Evolutionary conservation across 2,329 filamentous ascomycete species (phyloP), one percentile per base, ranked within the genome.

Genomic region (Ophiocordyceps australis): DNA sequence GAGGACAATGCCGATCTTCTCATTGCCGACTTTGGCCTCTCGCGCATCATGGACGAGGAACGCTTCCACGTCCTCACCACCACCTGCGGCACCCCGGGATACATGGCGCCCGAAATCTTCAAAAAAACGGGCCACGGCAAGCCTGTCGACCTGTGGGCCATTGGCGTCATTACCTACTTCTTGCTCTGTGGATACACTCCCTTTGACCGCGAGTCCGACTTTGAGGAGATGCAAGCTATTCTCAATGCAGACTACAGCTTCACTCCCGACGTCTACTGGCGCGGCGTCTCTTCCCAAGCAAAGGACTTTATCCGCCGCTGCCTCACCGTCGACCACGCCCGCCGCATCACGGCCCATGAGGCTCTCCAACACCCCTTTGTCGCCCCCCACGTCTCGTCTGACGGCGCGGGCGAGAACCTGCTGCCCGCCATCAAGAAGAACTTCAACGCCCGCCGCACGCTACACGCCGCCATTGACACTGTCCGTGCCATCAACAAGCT

Each of bases 141-240:
- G 54, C 85, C 89, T 38, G 89, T 98, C 27, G 89, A 98, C 49
- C 75, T 98, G 35, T 98, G 89, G 89, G 89, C 89, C 20, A 82
- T 95, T 34, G 89, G 89, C 24, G 89, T 98, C 22, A 98, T 98
- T 45, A 95, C 89, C 17, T 98, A 95, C 59, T 98, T 98, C 58
- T 62, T 98, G 17, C 74, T 98, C 26, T 95, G 89, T 52, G 89
- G 89, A 31, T 95, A 95, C 56, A 98, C 89, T 1, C 89, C 89
- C 9, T 98, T 98, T 49, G 89, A 98, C 54, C 78, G 89, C 29
- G 89, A 95, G 51, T 86, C 74, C 40, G 93, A 98, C 53, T 74
- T 95, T 43, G 89, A 98, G 57, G 89, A 98, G 57, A 95, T 98
- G 86, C 86, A 95, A 57, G 89, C 89, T 39, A 98, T 98, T 46